Evolutionary conservation across 768 basidiomycete genomes (phyloP).

Genomic region (Mycena pura): DNA sequence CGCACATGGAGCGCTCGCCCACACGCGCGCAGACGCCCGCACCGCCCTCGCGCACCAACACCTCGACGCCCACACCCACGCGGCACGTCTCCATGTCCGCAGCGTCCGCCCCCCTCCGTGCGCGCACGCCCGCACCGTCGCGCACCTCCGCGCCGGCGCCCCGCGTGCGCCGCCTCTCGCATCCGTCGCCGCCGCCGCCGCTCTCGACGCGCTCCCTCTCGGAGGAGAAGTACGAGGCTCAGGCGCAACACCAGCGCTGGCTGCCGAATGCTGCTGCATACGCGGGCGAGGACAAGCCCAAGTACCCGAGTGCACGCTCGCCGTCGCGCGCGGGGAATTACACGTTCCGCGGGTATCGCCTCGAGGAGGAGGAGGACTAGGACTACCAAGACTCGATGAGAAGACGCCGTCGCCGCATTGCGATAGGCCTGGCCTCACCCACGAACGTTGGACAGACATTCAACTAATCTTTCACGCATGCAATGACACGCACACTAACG

Average conservation of each 20-base stretch:
- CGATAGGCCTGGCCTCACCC: neutral
- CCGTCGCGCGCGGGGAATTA: slow-evolving; percentile 36
- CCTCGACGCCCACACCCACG: slow-evolving; percentile 44
- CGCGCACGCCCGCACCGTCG: slow-evolving; percentile 39
- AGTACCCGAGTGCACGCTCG: slow-evolving; percentile 29
- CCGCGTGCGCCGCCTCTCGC: slow-evolving; percentile 54
- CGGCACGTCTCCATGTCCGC: slow-evolving; percentile 44
- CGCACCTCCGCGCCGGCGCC: slow-evolving; percentile 39
- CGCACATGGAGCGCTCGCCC: slow-evolving; percentile 28
- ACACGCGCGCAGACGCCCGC: slow-evolving; percentile 52
- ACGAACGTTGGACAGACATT: slow-evolving; percentile 25
- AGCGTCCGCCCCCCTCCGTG: slow-evolving; percentile 34
- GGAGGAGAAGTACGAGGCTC: slow-evolving; percentile 66
- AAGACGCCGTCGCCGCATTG: neutral
- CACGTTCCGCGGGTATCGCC: slow-evolving; percentile 18
- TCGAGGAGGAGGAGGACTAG: slow-evolving; percentile 20
- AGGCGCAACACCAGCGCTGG: slow-evolving; percentile 66
- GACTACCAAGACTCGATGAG: too few relatives aligned
- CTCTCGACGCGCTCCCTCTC: slow-evolving; percentile 59
- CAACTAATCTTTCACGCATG: slow-evolving; percentile 24
- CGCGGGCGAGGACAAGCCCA: slow-evolving; percentile 21
- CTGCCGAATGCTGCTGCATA: slow-evolving; percentile 59
- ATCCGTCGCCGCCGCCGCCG: slow-evolving; percentile 64
- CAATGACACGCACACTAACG: slow-evolving; percentile 26
- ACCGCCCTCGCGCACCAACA: slow-evolving; percentile 46